A percentile compares a stretch with the other conserved stretches of the same genome.
phyloP scores from a whole-genome alignment of 2,329 filamentous ascomycete species.

The Botrytis elliptica region DNA sequence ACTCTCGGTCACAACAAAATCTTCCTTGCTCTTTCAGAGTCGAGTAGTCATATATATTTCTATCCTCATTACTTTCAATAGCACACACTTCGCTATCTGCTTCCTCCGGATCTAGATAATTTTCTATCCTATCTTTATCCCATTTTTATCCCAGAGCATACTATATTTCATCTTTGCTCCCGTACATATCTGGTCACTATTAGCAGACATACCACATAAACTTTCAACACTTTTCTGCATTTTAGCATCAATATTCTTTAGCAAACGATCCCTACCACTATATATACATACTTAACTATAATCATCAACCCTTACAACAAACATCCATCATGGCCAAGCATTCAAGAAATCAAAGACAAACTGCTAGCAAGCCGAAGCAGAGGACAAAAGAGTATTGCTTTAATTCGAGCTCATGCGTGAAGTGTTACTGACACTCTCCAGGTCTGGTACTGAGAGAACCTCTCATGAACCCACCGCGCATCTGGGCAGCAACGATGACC shows the following conservation, averaged over 20 bases:
- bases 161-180: neutral
- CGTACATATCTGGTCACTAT: neutral
- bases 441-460: neutral
- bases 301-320: neutral
- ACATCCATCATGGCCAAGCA: constrained; percentile 2
- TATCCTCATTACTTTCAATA: neutral
- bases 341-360: neutral
- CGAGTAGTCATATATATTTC: neutral
- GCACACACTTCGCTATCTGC: neutral
- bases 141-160: neutral
- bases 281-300: neutral
- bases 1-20: neutral
- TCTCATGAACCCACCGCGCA: neutral
- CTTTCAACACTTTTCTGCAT: neutral
- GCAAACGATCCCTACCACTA: neutral
- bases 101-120: neutral
- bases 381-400: neutral
- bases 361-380: neutral
- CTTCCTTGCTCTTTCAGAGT: neutral
- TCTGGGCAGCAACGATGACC: neutral
- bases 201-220: neutral
- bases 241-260: too few species aligned
- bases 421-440: neutral
- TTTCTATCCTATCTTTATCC: neutral
- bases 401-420: neutral